These are phyloP conservation scores for Podospora pseudoanserina DNA, from an alignment of 495 filamentous ascomycete genomes.

Conservation along the genomic window DNA sequence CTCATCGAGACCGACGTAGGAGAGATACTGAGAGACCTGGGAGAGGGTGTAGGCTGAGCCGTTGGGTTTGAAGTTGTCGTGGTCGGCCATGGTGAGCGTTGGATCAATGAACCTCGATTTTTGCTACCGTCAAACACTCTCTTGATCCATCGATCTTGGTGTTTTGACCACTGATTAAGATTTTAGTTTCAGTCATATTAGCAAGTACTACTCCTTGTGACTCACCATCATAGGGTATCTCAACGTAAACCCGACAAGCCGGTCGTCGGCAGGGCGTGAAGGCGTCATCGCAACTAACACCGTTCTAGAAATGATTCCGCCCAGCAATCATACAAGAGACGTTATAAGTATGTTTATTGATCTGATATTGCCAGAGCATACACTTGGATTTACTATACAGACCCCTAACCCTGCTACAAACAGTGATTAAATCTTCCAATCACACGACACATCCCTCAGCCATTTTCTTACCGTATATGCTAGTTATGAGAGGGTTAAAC, in stretches of 20 bases:
- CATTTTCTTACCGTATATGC: too few relatives aligned
- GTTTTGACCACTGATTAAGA: background rate
- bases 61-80: background rate
- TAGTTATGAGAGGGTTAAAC: too few relatives aligned
- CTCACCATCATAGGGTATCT: background rate
- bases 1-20: slow-evolving; percentile 28
- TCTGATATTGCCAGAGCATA: too few relatives aligned
- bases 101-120: background rate
- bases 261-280: slow-evolving; percentile 18
- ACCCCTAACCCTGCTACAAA: too few relatives aligned
- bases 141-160: background rate
- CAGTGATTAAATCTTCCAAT: too few relatives aligned
- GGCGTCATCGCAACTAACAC: slow-evolving; percentile 12
- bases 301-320: background rate
- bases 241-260: background rate
- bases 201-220: background rate
- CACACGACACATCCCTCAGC: too few relatives aligned
- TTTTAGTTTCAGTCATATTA: too few relatives aligned
- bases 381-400: too few relatives aligned
- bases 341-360: too few relatives aligned
- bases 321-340: background rate
- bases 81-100: background rate
- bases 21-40: slow-evolving; percentile 28
- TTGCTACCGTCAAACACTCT: background rate
- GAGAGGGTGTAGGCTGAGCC: slow-evolving; percentile 22